Conservation (phyloP, 2,329 filamentous ascomycete species). For the Zymoseptoria ardabiliae region DNA sequence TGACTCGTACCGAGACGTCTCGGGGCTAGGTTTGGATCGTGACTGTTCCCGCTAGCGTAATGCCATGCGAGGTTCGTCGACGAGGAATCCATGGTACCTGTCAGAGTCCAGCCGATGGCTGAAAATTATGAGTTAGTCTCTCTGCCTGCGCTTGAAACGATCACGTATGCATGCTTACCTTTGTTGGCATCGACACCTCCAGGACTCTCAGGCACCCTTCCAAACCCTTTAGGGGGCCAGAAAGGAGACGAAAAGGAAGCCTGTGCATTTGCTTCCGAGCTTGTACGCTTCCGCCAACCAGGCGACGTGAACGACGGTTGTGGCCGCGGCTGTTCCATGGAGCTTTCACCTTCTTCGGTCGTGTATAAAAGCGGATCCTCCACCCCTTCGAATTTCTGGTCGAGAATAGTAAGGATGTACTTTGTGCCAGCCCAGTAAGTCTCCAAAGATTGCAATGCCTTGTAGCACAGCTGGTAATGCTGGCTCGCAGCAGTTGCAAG, state of each 20-base stretch:
- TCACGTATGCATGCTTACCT: constrained; percentile 31
- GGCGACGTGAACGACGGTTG: constrained; percentile 45
- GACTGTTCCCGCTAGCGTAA: constrained; percentile 51
- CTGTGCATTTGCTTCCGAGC: constrained; percentile 36
- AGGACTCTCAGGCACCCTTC: constrained; percentile 36
- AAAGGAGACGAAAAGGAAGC: constrained; percentile 13
- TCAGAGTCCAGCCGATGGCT: constrained; percentile 79
- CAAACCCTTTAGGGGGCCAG: constrained; percentile 16
- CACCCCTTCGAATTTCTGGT: constrained; percentile 81
- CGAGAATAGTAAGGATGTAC: constrained; percentile 78
- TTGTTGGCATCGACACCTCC: constrained; percentile 44
- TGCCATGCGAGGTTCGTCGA: constrained; percentile 76
- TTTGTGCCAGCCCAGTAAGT: constrained; percentile 79
- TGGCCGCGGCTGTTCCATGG: constrained; percentile 46
- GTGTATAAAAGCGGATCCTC: constrained; percentile 64
- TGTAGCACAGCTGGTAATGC: constrained; percentile 82
- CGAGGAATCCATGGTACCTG: constrained; percentile 77
- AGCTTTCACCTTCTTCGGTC: constrained; percentile 69
- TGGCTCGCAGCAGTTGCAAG: constrained; percentile 75
- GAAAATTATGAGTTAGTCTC: constrained; percentile 3
- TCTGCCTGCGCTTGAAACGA: neutral
- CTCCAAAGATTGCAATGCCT: constrained; percentile 72
- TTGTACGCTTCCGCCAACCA: constrained; percentile 43
- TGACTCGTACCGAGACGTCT: constrained; percentile 1
- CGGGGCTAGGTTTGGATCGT: constrained; percentile 11